Percentiles rank a stretch among this genome's conserved stretches.
phyloP scores from a whole-genome alignment of 2,329 filamentous ascomycete species.

The Ascochyta clinopodiicola region DNA sequence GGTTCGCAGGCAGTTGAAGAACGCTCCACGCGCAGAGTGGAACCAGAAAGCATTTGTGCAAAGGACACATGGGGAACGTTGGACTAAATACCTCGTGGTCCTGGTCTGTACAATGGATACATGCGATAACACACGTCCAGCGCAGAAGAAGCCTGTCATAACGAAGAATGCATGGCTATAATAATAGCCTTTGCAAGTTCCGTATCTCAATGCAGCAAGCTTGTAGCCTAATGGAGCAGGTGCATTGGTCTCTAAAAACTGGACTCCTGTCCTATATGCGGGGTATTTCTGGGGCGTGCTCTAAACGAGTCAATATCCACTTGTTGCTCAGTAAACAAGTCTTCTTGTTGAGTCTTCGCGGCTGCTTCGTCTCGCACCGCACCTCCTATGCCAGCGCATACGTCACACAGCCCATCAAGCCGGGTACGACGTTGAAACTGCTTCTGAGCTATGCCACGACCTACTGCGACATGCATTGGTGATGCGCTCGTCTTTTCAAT shows the following conservation, averaged over 20 bases:
- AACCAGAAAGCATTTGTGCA: neutral
- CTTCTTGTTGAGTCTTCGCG: neutral
- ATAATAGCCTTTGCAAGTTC: neutral
- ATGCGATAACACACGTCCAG: neutral
- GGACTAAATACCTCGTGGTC: conserved; percentile 7
- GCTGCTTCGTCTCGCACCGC: neutral
- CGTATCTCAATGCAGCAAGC: conserved; percentile 15
- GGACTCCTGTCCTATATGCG: neutral
- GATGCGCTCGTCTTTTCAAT: neutral
- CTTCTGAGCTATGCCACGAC: neutral
- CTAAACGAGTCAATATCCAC: neutral
- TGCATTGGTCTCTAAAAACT: conserved; percentile 12
- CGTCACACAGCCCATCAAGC: conserved; percentile 19
- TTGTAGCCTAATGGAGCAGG: conserved; percentile 28
- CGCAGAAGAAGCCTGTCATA: conserved; percentile 4
- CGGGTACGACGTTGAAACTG: conserved; percentile 7
- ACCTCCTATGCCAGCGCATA: conserved; percentile 18
- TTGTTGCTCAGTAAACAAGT: neutral
- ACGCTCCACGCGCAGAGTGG: neutral
- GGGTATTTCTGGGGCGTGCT: neutral
- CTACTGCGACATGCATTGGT: neutral
- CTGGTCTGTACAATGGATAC: neutral
- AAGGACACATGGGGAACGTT: conserved; percentile 1
- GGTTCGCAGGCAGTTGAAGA: neutral
- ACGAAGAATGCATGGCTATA: conserved; percentile 11